Base-by-base conservation (phyloP, 2,329 filamentous ascomycete genomes). In the Trichoderma asperellum region DNA sequence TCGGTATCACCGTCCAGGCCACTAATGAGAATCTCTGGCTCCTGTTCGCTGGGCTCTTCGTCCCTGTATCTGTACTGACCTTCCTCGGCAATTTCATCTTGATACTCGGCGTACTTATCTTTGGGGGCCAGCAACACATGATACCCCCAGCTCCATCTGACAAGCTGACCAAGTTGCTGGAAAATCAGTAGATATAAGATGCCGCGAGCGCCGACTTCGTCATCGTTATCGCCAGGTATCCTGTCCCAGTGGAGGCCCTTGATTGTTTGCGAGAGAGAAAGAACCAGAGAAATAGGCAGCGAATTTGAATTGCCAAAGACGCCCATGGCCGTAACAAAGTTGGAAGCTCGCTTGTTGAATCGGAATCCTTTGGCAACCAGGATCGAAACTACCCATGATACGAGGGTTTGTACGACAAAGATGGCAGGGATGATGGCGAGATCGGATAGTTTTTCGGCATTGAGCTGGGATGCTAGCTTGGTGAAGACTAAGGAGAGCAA, bases 271-370 rank as follows among this genome's bases (percentile, higher is more conserved):
- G 95, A 96, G 12, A 99, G 86, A 10, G 95, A 97, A 69, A 98
- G 87, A 71, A 99, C 94, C 68, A 99, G 89, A 0, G 96, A 99
- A 71, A 99, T 98, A 0, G 96, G 96, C 24, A 99, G 87, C 21
- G 96, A 98, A 81, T 99, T 99, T 40, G 95, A 98, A 80, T 99
- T 99, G 75, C 95, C 96, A 79, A 99, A 99, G 60, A 98, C 87
- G 47, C 92, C 94, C 96, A 99, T 99, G 65, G 96, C 96, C 37
- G 93, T 92, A 53, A 99, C 92, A 77, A 99, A 99, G 82, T 99
- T 99, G 73, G 91, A 88, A 53, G 94, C 92, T 71, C 95, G 89
- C 79, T 92, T 94, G 75, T 89, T 89, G 81, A 99, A 94, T 18
- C 92, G 85, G 79, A 94, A 97, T 60, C 89, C 83, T 80, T 88